phyloP scores from a whole-genome alignment of 768 basidiomycete species.

The Russula compacta region DNA sequence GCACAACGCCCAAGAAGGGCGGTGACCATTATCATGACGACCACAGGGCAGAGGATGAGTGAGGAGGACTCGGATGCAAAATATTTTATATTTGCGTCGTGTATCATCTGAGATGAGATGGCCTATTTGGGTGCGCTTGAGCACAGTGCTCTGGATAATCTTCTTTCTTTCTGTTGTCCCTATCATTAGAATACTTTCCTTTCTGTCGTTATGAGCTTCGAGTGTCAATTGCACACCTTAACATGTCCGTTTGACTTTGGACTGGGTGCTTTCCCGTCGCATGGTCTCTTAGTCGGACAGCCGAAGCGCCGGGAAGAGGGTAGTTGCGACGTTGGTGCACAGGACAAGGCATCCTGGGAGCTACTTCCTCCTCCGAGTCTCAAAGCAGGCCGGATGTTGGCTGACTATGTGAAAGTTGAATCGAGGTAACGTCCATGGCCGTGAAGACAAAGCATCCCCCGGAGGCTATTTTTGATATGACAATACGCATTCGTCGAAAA shows the following conservation, averaged over 20 bases:
- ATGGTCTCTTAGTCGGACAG: neutral
- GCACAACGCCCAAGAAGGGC: conserved; percentile 11
- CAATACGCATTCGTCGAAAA: too few species aligned
- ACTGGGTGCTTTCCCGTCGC: too few species aligned
- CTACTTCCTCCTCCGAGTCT: too few species aligned
- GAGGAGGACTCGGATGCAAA: neutral
- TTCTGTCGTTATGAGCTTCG: neutral
- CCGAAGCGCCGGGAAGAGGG: too few species aligned
- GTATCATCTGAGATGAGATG: neutral
- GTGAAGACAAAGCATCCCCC: too few species aligned
- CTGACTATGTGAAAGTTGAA: too few species aligned
- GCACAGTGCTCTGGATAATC: neutral
- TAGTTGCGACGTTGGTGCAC: too few species aligned
- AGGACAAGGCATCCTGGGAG: too few species aligned
- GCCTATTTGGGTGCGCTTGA: neutral
- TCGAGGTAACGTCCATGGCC: too few species aligned
- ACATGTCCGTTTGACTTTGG: neutral
- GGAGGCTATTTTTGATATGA: too few species aligned
- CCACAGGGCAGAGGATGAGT: neutral
- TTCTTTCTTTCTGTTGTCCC: neutral
- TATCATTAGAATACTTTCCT: neutral
- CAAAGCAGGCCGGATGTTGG: too few species aligned
- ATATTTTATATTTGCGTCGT: neutral
- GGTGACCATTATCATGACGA: neutral
- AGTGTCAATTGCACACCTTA: neutral